A percentile compares a stretch with the other conserved stretches of the same genome.
phyloP scores from a whole-genome alignment of 768 basidiomycete genomes.

The Antrodiella citrinella region DNA sequence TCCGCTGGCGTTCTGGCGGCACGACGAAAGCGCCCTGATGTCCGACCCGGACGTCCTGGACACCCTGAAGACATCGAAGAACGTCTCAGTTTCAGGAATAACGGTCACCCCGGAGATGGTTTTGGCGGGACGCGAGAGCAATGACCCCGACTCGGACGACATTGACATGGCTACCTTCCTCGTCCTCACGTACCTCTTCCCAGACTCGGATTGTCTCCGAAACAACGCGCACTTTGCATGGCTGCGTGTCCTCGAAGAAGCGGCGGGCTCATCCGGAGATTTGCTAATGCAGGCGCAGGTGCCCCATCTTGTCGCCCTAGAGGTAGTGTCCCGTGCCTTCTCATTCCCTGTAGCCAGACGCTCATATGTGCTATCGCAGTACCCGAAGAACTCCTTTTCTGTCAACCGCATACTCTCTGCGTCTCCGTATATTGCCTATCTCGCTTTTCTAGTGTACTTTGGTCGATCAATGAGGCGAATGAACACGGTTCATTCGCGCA shows the following conservation, averaged over 20 bases:
- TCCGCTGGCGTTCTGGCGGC: slow-evolving; percentile 68
- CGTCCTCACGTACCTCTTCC: slow-evolving; percentile 78
- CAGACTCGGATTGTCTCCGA: slow-evolving; percentile 61
- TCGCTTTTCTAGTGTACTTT: slow-evolving; percentile 68
- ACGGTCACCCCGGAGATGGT: slow-evolving; percentile 69
- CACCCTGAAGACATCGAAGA: slow-evolving; percentile 45
- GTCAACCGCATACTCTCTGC: slow-evolving; percentile 49
- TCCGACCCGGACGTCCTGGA: slow-evolving; percentile 50
- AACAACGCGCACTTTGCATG: slow-evolving; percentile 56
- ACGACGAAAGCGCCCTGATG: slow-evolving; percentile 45
- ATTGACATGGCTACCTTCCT: slow-evolving; percentile 64
- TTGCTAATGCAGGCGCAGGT: slow-evolving; percentile 33
- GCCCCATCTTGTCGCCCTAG: slow-evolving; percentile 36
- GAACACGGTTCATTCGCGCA: slow-evolving; percentile 80
- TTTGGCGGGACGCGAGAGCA: slow-evolving; percentile 57
- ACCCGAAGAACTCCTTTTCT: slow-evolving; percentile 38
- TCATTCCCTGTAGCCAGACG: slow-evolving; percentile 7
- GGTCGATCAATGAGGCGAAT: slow-evolving; percentile 68
- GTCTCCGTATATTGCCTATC: slow-evolving; percentile 71
- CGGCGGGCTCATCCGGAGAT: slow-evolving; percentile 27
- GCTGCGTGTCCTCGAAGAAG: slow-evolving; percentile 45
- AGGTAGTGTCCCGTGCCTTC: slow-evolving; percentile 26
- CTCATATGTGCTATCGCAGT: slow-evolving; percentile 32
- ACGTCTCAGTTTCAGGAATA: slow-evolving; percentile 55
- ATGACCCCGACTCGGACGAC: slow-evolving; percentile 41